Percentiles rank a stretch among this genome's conserved stretches.
These are phyloP conservation scores for Clavariopsis aquatica DNA, from an alignment of 495 filamentous ascomycete species.

Conservation along the genomic window DNA sequence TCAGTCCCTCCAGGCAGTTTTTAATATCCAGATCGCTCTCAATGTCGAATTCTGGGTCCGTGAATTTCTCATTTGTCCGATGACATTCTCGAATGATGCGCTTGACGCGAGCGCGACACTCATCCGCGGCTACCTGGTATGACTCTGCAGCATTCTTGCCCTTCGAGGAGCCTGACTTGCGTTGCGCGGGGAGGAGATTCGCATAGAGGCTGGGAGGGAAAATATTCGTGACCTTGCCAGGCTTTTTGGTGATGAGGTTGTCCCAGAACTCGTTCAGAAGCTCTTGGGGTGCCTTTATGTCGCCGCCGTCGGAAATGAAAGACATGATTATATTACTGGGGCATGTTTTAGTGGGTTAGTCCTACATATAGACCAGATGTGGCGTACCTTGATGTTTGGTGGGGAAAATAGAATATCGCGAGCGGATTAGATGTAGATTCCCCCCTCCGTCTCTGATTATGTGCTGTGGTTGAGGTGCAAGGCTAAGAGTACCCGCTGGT, in stretches of 20 bases:
- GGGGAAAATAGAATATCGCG: no score
- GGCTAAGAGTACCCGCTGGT: no score
- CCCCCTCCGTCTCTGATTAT: no score
- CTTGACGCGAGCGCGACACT: conserved; percentile 72
- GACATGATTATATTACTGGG: conserved; percentile 12
- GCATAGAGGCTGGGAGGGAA: conserved; percentile 72
- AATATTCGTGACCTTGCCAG: conserved; percentile 65
- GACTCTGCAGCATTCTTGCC: conserved; percentile 60
- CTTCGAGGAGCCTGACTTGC: conserved; percentile 50
- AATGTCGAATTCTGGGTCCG: conserved; percentile 85
- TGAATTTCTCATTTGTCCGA: conserved; percentile 84
- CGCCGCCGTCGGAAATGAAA: conserved; percentile 15
- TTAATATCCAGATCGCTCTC: conserved; percentile 57
- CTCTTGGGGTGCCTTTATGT: conserved; percentile 57
- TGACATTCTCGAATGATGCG: conserved; percentile 81
- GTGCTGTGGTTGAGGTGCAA: no score
- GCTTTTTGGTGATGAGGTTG: conserved; percentile 66
- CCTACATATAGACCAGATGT: neutral
- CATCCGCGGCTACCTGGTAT: conserved; percentile 72
- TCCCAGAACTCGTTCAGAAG: conserved; percentile 75
- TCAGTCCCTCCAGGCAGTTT: conserved; percentile 32
- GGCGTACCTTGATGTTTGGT: neutral
- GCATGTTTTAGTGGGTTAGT: neutral
- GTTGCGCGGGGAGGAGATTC: conserved; percentile 57
- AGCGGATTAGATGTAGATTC: no score